These are phyloP conservation scores for Cystobasidium slooffiae DNA, from an alignment of 1,284 basidiomycete genomes.

Conservation along the genomic window DNA sequence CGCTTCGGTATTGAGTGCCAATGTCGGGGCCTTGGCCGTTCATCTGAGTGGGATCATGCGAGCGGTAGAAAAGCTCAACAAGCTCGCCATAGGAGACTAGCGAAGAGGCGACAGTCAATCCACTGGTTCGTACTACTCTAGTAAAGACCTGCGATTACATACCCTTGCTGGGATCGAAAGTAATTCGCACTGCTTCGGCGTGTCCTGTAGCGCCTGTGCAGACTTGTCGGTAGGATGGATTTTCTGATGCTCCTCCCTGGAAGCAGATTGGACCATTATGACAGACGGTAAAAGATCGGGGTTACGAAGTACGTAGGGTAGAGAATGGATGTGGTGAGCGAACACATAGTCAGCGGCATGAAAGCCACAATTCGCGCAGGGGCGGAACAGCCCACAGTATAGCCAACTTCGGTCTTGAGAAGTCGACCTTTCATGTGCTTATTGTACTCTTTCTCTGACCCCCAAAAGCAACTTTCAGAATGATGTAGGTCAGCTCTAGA, in stretches of 20 bases:
- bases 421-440: constrained; percentile 47
- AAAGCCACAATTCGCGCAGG: not conserved
- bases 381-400: constrained; percentile 44
- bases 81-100: constrained; percentile 47
- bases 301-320: not conserved
- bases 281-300: not conserved
- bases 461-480: not conserved
- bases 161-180: constrained; percentile 79
- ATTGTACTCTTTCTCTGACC: constrained; percentile 49
- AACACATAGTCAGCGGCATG: not conserved
- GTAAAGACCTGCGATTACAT: constrained; percentile 69
- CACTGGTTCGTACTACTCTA: constrained; percentile 63
- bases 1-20: constrained; percentile 83
- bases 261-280: constrained; percentile 68
- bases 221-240: constrained; percentile 70
- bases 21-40: constrained; percentile 57
- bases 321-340: not conserved
- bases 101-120: not conserved
- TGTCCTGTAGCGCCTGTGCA: constrained; percentile 82
- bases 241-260: constrained; percentile 55
- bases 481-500: not conserved
- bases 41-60: constrained; percentile 83
- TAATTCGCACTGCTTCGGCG: constrained; percentile 84
- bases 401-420: constrained; percentile 52
- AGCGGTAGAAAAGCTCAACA: constrained; percentile 79